Base-by-base conservation (phyloP, 2,329 filamentous ascomycete species). In the Ascomycota sp. region DNA sequence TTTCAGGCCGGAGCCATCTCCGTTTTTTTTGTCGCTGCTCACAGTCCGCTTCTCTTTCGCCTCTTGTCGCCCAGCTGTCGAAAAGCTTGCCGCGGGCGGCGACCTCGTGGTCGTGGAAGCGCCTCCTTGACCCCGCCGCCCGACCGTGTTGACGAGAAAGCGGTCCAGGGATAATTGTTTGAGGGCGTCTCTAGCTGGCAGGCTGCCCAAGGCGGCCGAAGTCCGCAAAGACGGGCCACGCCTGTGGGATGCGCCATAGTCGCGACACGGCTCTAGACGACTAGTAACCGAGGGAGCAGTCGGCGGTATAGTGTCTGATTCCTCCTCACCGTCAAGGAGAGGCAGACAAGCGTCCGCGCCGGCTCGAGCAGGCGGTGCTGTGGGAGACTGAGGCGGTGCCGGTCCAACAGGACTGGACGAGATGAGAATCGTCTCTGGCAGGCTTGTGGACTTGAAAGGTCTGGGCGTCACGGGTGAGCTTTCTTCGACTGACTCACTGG, bases 381-480 rank as follows among this genome's bases (percentile, higher is more conserved):
- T 35, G 30, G 38, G 35, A 16, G 39, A 21, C 16, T 21, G 16
- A 21, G 16, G 16, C 5, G 16, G 16, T 21, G 16, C 16, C 16
- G 16, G 33, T 30, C 33, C 36, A 47, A 46, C 41, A 34, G 60
- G 59, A 39, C 59, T 62, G 47, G 59, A 62, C 41, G 54, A 48
- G 46, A 63, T 54, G 40, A 55, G 33, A 48, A 64, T 60, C 39
- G 58, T 41, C 43, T 61, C 51, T 44, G 44, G 41, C 36, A 36
- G 37, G 37, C 34, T 36, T 33, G 35, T 35, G 26, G 35, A 29
- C 37, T 32, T 43, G 42, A 38, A 42, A 38, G 43, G 51, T 44
- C 57, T 62, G 52, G 55, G 54, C 40, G 46, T 44, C 36, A 41
- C 39, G 44, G 54, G 59, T 61, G 56, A 62, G 58, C 55, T 49